Percentiles rank a stretch among this genome's conserved stretches.
Evolutionary conservation across 2,329 filamentous ascomycete species (phyloP).

Genomic region (Fusarium solani-melongenae): DNA sequence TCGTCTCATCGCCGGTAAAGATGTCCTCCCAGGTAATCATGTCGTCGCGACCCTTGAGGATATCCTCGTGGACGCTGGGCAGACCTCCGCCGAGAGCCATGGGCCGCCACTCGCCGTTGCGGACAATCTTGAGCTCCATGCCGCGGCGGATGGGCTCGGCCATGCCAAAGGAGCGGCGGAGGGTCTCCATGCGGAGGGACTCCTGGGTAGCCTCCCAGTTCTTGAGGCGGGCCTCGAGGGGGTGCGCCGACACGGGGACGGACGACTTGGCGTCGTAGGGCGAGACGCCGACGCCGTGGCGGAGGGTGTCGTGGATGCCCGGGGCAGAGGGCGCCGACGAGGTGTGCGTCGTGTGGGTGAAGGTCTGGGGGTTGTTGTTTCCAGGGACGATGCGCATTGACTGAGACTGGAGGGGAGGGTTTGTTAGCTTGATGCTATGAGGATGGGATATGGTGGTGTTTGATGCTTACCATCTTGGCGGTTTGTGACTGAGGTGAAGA

Average conservation of each 20-base stretch:
- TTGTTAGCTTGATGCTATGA: slow-evolving; percentile 33
- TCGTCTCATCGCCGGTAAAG: slow-evolving; percentile 81
- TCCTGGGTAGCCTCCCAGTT: slow-evolving; percentile 94
- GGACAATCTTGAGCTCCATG: slow-evolving; percentile 94
- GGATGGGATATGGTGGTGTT: slow-evolving; percentile 4
- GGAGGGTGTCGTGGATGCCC: slow-evolving; percentile 92
- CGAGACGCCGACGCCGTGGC: slow-evolving; percentile 80
- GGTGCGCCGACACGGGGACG: slow-evolving; percentile 75
- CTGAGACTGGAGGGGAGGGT: slow-evolving; percentile 56
- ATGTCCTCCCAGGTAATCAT: slow-evolving; percentile 94
- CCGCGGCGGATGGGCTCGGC: slow-evolving; percentile 91
- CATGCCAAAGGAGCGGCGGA: slow-evolving; percentile 89
- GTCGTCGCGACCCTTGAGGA: slow-evolving; percentile 81
- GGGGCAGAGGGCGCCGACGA: slow-evolving; percentile 88
- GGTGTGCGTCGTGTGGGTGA: slow-evolving; percentile 70
- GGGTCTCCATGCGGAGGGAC: slow-evolving; percentile 84
- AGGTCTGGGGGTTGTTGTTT: slow-evolving; percentile 72
- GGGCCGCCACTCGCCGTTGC: slow-evolving; percentile 83
- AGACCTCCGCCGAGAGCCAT: slow-evolving; percentile 70
- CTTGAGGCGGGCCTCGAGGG: slow-evolving; percentile 89
- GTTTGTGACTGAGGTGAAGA: slow-evolving; percentile 17
- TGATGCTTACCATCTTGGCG: slow-evolving; percentile 61
- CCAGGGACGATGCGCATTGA: slow-evolving; percentile 90
- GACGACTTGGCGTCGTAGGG: slow-evolving; percentile 59
- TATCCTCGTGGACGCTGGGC: slow-evolving; percentile 86